Percentiles rank a stretch among this genome's conserved stretches.
Evolutionary conservation across 192 early-diverging fungal species (phyloP).

Genomic region (Radiomyces spectabilis): DNA sequence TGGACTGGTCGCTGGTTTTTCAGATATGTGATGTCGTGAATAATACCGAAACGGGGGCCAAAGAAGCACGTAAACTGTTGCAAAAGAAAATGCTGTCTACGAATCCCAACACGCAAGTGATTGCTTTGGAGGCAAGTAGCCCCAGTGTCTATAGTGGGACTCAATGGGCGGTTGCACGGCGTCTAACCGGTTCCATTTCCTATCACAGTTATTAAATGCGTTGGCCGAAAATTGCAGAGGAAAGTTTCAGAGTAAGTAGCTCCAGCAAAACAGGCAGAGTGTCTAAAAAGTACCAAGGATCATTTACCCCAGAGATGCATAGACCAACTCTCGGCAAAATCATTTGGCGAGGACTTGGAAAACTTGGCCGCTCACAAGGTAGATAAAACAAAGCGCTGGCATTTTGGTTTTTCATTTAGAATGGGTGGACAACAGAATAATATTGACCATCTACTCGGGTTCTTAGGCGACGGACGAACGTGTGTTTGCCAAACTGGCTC

Average conservation of each 20-base stretch:
- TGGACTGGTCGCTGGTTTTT: constrained; percentile 24
- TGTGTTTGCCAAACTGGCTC: constrained; percentile 16
- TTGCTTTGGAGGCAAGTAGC: constrained; percentile 18
- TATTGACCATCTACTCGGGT: too few species aligned
- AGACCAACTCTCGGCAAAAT: constrained; percentile 23
- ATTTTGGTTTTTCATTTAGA: too few species aligned
- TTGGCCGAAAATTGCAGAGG: constrained; percentile 19
- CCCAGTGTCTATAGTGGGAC: neutral
- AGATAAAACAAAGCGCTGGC: neutral
- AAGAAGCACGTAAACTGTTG: constrained; percentile 28
- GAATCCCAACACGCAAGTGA: constrained; percentile 12
- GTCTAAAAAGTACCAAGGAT: too few species aligned
- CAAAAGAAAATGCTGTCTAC: constrained; percentile 22
- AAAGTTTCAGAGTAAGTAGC: constrained; percentile 13
- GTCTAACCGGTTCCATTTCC: neutral
- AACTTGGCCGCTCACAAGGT: constrained; percentile 16
- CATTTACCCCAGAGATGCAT: too few species aligned
- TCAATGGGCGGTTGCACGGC: too few species aligned
- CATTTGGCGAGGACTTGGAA: constrained; percentile 22
- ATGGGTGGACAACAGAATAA: neutral
- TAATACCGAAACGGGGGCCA: constrained; percentile 22
- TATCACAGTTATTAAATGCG: constrained; percentile 13
- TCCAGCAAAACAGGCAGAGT: too few species aligned
- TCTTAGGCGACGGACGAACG: constrained; percentile 10
- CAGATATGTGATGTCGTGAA: constrained; percentile 20